phyloP scores from a whole-genome alignment of 31 red algal species.

The Porphyra umbilicalis region DNA sequence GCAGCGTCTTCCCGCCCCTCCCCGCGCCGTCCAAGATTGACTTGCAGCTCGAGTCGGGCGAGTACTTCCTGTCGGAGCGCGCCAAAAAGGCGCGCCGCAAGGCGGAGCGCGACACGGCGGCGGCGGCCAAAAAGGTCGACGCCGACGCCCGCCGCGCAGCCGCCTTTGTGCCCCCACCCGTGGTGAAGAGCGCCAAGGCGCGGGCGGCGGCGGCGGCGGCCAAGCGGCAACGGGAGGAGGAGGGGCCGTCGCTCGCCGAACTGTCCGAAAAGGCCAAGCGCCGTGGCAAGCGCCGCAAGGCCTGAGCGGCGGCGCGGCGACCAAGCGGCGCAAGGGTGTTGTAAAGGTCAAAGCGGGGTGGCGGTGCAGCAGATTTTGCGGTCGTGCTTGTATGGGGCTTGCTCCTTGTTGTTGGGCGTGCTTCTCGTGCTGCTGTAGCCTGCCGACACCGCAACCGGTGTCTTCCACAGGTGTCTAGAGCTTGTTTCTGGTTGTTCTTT shows the following conservation, averaged over 20 bases:
- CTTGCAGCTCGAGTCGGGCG: slow-evolving; percentile 77
- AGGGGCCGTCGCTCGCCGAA: background rate
- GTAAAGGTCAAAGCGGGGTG: background rate
- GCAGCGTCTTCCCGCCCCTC: slow-evolving; percentile 60
- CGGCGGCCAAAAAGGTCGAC: slow-evolving; percentile 2
- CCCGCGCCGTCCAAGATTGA: slow-evolving; percentile 71
- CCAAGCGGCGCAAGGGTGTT: background rate
- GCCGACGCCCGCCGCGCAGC: slow-evolving; percentile 3
- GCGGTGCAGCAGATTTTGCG: background rate
- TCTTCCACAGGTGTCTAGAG: too few species aligned
- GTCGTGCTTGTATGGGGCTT: background rate
- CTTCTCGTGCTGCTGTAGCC: background rate
- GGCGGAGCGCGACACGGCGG: slow-evolving; percentile 7
- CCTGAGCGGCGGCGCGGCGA: background rate
- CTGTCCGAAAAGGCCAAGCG: slow-evolving; percentile 18
- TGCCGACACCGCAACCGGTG: background rate
- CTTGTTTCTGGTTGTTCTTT: too few species aligned
- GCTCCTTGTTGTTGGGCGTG: background rate
- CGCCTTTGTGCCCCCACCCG: slow-evolving; percentile 14
- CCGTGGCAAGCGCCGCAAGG: slow-evolving; percentile 4
- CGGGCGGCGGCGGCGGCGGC: slow-evolving; percentile 1
- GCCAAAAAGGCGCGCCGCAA: slow-evolving; percentile 1
- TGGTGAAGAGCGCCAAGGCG: background rate
- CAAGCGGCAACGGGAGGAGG: slow-evolving; percentile 14
- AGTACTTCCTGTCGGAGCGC: slow-evolving; percentile 83